Conservation (phyloP, 805 yeast species). For the Nakazawaea molendinolei region DNA sequence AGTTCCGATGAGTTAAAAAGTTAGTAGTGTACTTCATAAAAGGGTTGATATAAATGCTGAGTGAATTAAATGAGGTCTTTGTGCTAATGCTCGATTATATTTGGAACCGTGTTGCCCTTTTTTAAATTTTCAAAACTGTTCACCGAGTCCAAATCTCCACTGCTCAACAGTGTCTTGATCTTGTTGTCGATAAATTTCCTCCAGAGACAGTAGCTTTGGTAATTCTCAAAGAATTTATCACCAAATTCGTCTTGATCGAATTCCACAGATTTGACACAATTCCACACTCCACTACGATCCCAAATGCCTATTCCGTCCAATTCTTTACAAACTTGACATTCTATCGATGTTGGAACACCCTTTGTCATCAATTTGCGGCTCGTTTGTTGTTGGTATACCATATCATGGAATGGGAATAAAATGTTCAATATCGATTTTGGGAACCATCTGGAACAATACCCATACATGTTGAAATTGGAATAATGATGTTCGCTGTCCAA, state of each 20-base stretch:
- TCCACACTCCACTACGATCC: constrained; percentile 26
- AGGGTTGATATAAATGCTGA: no score
- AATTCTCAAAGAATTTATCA: constrained; percentile 17
- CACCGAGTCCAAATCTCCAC: constrained; percentile 15
- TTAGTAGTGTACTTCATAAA: no score
- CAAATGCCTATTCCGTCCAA: constrained; percentile 21
- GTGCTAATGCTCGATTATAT: constrained; percentile 8
- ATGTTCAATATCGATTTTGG: constrained; percentile 19
- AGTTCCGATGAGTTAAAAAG: no score
- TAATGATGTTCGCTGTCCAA: constrained; percentile 26
- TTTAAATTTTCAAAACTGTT: constrained; percentile 15
- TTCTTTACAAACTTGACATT: constrained; percentile 23
- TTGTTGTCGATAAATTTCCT: constrained; percentile 11
- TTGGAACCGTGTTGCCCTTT: constrained; percentile 13
- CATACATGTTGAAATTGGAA: constrained; percentile 21
- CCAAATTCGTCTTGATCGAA: constrained; percentile 19
- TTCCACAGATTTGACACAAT: constrained; percentile 16
- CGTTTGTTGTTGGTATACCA: constrained; percentile 14
- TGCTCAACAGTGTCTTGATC: constrained; percentile 14
- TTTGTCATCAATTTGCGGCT: constrained; percentile 21
- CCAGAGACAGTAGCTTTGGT: constrained; percentile 21
- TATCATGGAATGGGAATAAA: constrained; percentile 23
- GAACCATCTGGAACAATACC: constrained; percentile 28
- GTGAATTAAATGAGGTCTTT: no score
- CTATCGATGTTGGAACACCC: constrained; percentile 24